phyloP scores from a whole-genome alignment of 2,329 filamentous ascomycete genomes.

The Claviceps citrina region DNA sequence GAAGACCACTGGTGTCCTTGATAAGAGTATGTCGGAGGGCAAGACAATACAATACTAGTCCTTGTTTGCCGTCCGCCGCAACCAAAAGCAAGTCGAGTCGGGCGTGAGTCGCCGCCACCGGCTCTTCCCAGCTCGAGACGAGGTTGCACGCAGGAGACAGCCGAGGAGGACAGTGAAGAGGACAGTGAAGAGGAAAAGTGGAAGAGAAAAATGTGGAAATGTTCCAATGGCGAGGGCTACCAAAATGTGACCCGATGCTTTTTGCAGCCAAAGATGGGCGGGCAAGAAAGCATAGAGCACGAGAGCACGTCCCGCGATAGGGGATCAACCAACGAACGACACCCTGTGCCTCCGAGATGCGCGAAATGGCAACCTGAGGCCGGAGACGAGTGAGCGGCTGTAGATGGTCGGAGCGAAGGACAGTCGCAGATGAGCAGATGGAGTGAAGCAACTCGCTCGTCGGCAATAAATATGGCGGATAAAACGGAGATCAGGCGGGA shows the following conservation, averaged over 20 bases:
- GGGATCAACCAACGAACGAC: too few relatives aligned
- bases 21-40: too few relatives aligned
- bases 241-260: background rate
- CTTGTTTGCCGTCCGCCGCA: background rate
- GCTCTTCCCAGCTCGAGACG: background rate
- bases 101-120: conserved; percentile 2
- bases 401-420: background rate
- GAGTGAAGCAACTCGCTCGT: background rate
- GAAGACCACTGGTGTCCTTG: conserved; percentile 1
- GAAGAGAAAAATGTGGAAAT: background rate
- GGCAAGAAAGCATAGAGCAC: background rate
- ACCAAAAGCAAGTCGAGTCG: background rate
- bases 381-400: too few relatives aligned
- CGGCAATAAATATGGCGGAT: conserved; percentile 9
- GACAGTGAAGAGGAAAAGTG: background rate
- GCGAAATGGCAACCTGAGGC: too few relatives aligned
- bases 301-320: too few relatives aligned
- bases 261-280: background rate
- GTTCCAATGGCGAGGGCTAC: background rate
- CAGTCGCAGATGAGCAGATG: background rate
- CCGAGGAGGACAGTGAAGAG: background rate
- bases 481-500: conserved; percentile 16
- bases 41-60: too few relatives aligned
- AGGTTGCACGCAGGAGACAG: too few relatives aligned
- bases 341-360: too few relatives aligned